phyloP scores from a whole-genome alignment of 495 filamentous ascomycete genomes.

The Hypoxylon fuscum region DNA sequence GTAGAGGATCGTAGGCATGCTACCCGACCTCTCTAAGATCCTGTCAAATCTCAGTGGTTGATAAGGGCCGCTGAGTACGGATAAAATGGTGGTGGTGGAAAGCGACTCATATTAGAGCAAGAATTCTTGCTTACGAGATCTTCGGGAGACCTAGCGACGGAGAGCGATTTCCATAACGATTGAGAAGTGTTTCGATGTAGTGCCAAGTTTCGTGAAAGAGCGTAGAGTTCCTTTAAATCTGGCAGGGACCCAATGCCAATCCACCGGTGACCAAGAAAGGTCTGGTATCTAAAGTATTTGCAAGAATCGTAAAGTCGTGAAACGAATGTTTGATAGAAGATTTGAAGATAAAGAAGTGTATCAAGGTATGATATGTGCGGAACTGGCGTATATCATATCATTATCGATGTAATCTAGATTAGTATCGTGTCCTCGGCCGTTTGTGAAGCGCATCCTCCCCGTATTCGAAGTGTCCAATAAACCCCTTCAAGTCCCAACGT shows the following conservation, averaged over 20 bases:
- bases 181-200: constrained; percentile 9
- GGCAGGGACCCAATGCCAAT: constrained; percentile 31
- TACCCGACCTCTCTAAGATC: constrained; percentile 11
- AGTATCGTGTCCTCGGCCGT: constrained; percentile 10
- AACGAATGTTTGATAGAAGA: constrained; percentile 24
- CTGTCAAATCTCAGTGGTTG: constrained; percentile 12
- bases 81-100: constrained; percentile 4
- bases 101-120: constrained; percentile 7
- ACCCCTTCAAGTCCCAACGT: neutral
- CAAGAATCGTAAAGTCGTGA: constrained; percentile 40
- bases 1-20: constrained; percentile 13
- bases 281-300: constrained; percentile 41
- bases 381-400: constrained; percentile 11
- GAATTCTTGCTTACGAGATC: neutral
- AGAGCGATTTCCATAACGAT: constrained; percentile 30
- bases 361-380: constrained; percentile 11
- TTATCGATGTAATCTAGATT: constrained; percentile 18
- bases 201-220: constrained; percentile 21
- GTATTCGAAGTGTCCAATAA: constrained; percentile 3
- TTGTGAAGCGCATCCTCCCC: neutral
- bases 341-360: constrained; percentile 16
- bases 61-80: constrained; percentile 3
- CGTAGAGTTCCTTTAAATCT: constrained; percentile 25
- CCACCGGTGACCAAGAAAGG: constrained; percentile 31
- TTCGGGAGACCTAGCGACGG: constrained; percentile 1